A percentile compares a stretch with the other conserved stretches of the same genome.
Conservation (phyloP, 257 asterid species). For the Jaltomata sinuosa region DNA sequence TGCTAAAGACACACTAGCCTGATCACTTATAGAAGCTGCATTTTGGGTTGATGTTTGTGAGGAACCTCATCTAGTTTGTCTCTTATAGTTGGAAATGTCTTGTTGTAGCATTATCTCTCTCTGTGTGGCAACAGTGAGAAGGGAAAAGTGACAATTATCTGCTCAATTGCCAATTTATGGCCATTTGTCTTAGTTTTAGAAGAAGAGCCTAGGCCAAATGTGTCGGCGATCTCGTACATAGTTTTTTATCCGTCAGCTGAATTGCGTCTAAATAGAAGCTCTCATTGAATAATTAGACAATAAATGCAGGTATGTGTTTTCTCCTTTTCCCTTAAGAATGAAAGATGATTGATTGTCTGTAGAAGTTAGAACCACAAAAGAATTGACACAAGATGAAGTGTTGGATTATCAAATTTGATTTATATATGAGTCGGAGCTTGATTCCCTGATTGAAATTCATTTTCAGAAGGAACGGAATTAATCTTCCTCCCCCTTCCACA, state of each 20-base stretch:
- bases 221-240: not conserved
- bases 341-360: not conserved
- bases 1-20: not conserved
- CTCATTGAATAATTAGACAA: not conserved
- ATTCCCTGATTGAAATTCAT: not conserved
- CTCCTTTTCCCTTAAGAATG: not conserved
- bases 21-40: not conserved
- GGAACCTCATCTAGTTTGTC: not conserved
- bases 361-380: not conserved
- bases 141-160: not conserved
- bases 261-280: not conserved
- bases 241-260: not conserved
- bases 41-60: not conserved
- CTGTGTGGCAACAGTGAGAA: not conserved
- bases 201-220: not conserved
- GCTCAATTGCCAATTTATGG: not conserved
- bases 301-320: not conserved
- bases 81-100: not conserved
- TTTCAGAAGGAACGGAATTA: not conserved
- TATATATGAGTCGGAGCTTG: not conserved
- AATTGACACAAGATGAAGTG: not conserved
- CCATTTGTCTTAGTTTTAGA: not conserved
- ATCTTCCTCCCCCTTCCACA: not conserved
- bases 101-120: not conserved
- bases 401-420: not conserved